phyloP scores from a whole-genome alignment of 83 land plant genomes.

The Thuja plicata region DNA sequence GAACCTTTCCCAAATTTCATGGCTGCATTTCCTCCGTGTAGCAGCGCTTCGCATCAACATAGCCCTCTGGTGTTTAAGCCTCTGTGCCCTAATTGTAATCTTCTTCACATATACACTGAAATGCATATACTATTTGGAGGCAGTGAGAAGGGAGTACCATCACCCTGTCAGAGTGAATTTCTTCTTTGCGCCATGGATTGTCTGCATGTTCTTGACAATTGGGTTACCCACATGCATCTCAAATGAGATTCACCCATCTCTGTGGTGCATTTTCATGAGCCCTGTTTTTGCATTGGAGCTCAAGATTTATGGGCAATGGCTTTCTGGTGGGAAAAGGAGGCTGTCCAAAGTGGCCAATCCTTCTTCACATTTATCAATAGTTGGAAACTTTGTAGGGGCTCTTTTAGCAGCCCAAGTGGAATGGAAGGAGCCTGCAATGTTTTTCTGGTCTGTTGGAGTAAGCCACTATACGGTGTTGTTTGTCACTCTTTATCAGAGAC shows the following conservation, averaged over 20 bases:
- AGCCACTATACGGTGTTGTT: conserved; percentile 43
- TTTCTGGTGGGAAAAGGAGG: conserved; percentile 39
- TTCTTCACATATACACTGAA: conserved; percentile 30
- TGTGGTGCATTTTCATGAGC: conserved; percentile 34
- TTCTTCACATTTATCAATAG: conserved; percentile 34
- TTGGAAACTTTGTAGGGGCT: conserved; percentile 49
- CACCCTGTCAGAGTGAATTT: conserved; percentile 46
- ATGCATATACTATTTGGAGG: conserved; percentile 38
- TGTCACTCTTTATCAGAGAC: conserved; percentile 43
- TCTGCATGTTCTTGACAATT: conserved; percentile 33
- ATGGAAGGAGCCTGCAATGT: conserved; percentile 41
- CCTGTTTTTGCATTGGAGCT: conserved; percentile 37
- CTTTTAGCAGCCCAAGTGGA: conserved; percentile 18
- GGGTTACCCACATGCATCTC: conserved; percentile 27
- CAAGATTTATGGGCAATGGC: conserved; percentile 50
- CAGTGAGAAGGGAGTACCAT: conserved; percentile 44
- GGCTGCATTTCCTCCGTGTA: conserved; percentile 19
- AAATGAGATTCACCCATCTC: conserved; percentile 22
- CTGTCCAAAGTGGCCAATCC: conserved; percentile 51
- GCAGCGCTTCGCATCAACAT: conserved; percentile 25
- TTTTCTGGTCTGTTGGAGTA: conserved; percentile 40
- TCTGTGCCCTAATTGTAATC: conserved; percentile 18
- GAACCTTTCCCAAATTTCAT: conserved; percentile 42
- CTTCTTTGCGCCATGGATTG: conserved; percentile 57
- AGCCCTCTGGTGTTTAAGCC: conserved; percentile 37